Evolutionary conservation across 2,329 filamentous ascomycete genomes (phyloP), one percentile per base, ranked within the genome.

Genomic region (Aspergillus oerlinghausenensis): DNA sequence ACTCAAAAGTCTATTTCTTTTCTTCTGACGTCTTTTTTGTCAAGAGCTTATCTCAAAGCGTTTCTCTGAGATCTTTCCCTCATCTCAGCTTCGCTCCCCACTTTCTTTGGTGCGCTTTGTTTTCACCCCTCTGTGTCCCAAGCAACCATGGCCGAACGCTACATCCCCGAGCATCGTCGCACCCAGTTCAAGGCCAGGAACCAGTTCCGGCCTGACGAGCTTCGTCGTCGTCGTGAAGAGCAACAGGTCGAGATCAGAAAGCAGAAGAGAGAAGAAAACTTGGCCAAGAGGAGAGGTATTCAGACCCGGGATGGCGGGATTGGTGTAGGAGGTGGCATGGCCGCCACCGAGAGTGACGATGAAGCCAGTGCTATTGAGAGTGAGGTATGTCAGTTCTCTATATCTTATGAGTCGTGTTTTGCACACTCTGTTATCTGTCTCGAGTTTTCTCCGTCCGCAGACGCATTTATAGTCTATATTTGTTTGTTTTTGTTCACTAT

Each of bases 171-270:
- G 82, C 94, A 99, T 83, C 92, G 94, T 77, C 92, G 94, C 75
- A 97, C 91, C 65, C 92, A 96, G 82, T 99, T 96, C 88, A 99
- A 99, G 88, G 94, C 94, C 55, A 97, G 97, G 85, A 93, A 90
- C 79, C 91, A 91, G 72, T 97, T 99, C 84, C 97, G 97, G 86
- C 93, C 93, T 70, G 94, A 99, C 77, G 94, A 99, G 82, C 88
- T 99, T 65, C 91, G 94, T 75, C 92, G 94, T 72, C 94, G 94
- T 75, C 94, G 94, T 74, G 94, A 99, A 77, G 94, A 99, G 80
- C 92, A 97, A 79, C 94, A 97, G 81, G 94, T 99, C 65, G 94
- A 99, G 82, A 99, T 99, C 73, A 88, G 94, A 75, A 96, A 96
- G 82, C 90, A 92, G 64, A 97, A 97, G 86, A 88, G 94, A 74